Evolutionary conservation across 2,329 filamentous ascomycete species (phyloP), one percentile per base, ranked within the genome.

Genomic region (Nemania abortiva): DNA sequence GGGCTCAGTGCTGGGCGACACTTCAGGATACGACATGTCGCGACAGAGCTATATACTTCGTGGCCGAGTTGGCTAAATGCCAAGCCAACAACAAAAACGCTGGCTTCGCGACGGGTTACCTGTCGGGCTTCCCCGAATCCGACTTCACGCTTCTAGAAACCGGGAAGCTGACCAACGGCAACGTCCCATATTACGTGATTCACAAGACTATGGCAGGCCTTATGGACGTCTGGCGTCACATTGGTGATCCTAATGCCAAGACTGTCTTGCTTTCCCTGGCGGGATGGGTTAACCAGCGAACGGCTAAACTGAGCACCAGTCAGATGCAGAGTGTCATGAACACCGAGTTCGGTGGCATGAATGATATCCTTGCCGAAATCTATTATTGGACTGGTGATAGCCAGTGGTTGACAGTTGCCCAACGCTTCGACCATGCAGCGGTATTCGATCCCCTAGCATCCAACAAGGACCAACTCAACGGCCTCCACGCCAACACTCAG

Each of bases 271-370:
- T 86, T 2, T 76, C 75, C 0, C 68, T 87, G 13, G 84, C 83
- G 0, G 77, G 76, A 0, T 87, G 85, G 85, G 85, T 87, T 1
- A 83, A 87, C 53, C 69, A 75, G 1, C 82, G 85, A 3, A 87
- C 85, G 0, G 72, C 73, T 15, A 78, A 79, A 47, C 72, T 87
- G 15, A 83, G 76, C 69, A 80, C 81, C 27, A 68, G 57, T 10
- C 79, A 85, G 72, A 85, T 87, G 84, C 85, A 87, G 61, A 73
- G 61, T 2, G 79, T 87, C 75, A 71, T 87, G 70, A 73, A 79
- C 5, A 86, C 84, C 0, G 85, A 87, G 71, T 86, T 84, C 49
- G 85, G 85, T 9, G 85, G 85, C 37, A 87, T 87, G 84, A 85
- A 85, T 71, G 85, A 86, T 27, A 79, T 86, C 3, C 72, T 87